Percentiles rank a stretch among this genome's conserved stretches.
Evolutionary conservation across 805 yeast genomes (phyloP).

Genomic region (Debaryomyces tyrocola): DNA sequence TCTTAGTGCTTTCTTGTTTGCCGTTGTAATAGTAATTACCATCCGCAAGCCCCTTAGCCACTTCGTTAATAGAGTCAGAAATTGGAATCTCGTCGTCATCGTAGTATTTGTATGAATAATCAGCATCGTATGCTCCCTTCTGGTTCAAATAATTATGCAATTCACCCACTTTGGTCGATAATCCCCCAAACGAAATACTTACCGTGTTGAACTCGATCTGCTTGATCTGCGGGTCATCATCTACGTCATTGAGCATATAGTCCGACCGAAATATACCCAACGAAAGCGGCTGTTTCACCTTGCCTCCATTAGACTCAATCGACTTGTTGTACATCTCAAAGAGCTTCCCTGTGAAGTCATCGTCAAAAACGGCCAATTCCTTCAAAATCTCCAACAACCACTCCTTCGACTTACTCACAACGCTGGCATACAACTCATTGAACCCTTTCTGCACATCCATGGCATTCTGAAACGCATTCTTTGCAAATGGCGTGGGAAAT

Average conservation of each 20-base stretch:
- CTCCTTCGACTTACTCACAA: constrained; percentile 50
- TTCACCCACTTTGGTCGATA: constrained; percentile 75
- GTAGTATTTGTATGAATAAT: constrained; percentile 42
- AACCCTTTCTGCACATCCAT: constrained; percentile 61
- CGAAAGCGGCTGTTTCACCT: constrained; percentile 61
- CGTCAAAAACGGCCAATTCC: constrained; percentile 58
- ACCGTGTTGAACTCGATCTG: constrained; percentile 97
- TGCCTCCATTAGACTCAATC: constrained; percentile 38
- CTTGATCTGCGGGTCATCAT: constrained; percentile 50
- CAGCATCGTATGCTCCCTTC: constrained; percentile 53
- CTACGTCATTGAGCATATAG: constrained; percentile 58
- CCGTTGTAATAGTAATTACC: constrained; percentile 61
- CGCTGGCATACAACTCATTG: constrained; percentile 72
- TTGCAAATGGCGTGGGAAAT: constrained; percentile 88
- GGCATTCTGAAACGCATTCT: constrained; percentile 63
- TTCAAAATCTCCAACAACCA: constrained; percentile 65
- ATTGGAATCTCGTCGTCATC: constrained; percentile 56
- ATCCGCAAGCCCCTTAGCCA: constrained; percentile 69
- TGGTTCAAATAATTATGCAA: constrained; percentile 68
- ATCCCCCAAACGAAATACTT: constrained; percentile 92
- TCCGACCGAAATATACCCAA: constrained; percentile 90
- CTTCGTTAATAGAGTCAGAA: constrained; percentile 59
- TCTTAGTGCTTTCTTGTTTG: constrained; percentile 27
- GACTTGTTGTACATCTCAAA: constrained; percentile 60
- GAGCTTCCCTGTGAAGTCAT: constrained; percentile 79